Evolutionary conservation across 768 basidiomycete genomes (phyloP).

Genomic region (Rossbeevera mucosa): DNA sequence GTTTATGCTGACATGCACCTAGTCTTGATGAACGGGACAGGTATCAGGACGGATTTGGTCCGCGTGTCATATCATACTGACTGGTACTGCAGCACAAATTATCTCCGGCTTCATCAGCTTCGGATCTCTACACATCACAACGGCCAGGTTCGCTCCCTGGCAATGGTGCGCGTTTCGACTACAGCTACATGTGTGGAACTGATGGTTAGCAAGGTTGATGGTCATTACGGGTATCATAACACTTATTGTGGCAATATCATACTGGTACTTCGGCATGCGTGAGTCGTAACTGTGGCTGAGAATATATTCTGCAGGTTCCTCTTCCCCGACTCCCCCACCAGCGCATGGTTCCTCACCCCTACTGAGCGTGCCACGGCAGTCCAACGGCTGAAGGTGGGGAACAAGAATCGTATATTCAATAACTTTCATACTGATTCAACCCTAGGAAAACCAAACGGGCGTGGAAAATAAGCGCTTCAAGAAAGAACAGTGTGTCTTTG

Average conservation of each 20-base stretch:
- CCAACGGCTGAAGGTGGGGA: constrained; percentile 53
- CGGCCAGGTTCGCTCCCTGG: constrained; percentile 60
- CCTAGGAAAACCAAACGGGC: constrained; percentile 70
- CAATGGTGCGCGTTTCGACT: constrained; percentile 49
- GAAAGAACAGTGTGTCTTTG: constrained; percentile 61
- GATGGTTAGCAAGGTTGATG: constrained; percentile 48
- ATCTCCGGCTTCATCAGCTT: constrained; percentile 70
- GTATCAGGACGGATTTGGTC: constrained; percentile 24
- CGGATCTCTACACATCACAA: constrained; percentile 59
- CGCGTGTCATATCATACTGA: constrained; percentile 3
- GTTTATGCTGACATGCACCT: background rate
- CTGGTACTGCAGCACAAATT: constrained; percentile 51
- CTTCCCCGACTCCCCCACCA: constrained; percentile 74
- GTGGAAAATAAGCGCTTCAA: constrained; percentile 82
- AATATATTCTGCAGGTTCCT: constrained; percentile 41
- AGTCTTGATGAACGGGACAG: constrained; percentile 77
- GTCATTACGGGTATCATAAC: constrained; percentile 64
- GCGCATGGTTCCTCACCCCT: constrained; percentile 66
- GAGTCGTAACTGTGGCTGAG: constrained; percentile 1
- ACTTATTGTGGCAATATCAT: constrained; percentile 44
- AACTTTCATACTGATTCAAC: background rate
- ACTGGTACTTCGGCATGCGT: constrained; percentile 42
- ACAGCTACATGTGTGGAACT: background rate
- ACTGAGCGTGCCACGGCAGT: constrained; percentile 63
- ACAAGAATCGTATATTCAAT: background rate